Conservation (phyloP, 176 grass and related monocot species). For the Neostapfia colusana region DNA sequence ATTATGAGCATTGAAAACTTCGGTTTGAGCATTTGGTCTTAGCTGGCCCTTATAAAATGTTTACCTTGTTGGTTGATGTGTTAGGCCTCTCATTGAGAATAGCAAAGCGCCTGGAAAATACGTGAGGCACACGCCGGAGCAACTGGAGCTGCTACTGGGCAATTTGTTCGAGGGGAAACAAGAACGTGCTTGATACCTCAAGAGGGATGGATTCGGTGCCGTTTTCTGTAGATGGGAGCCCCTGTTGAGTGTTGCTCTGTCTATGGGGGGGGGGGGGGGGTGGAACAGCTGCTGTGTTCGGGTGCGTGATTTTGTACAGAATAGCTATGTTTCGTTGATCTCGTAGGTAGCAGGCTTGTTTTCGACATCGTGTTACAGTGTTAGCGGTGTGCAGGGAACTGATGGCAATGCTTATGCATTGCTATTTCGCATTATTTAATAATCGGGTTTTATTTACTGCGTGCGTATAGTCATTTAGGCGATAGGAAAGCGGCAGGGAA, state of each 20-base stretch:
- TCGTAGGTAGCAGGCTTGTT: background rate
- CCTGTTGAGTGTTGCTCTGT: background rate
- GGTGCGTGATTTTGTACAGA: slow-evolving; percentile 48
- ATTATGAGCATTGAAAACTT: background rate
- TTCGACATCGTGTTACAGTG: slow-evolving; percentile 8
- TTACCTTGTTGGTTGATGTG: background rate
- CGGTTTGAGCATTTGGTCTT: background rate
- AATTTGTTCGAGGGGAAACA: slow-evolving; percentile 91
- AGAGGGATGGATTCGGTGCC: background rate
- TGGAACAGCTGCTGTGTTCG: slow-evolving; percentile 3
- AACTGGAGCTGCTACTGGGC: slow-evolving; percentile 70
- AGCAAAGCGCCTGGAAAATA: slow-evolving; percentile 75
- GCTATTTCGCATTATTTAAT: no score
- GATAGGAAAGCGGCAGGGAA: no score
- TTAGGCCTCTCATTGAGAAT: slow-evolving; percentile 84
- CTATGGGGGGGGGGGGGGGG: no score
- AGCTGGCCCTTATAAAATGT: slow-evolving; percentile 4
- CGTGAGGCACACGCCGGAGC: slow-evolving; percentile 72
- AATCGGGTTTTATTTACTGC: background rate
- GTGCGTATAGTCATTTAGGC: background rate
- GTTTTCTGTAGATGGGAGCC: slow-evolving; percentile 10
- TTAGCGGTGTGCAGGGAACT: background rate
- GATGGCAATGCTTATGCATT: background rate
- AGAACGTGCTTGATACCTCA: slow-evolving; percentile 34
- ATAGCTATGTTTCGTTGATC: background rate